Evolutionary conservation across 169 alveolate genomes (phyloP), one percentile per base, ranked within the genome.

Genomic region (Eimeria praecox): DNA sequence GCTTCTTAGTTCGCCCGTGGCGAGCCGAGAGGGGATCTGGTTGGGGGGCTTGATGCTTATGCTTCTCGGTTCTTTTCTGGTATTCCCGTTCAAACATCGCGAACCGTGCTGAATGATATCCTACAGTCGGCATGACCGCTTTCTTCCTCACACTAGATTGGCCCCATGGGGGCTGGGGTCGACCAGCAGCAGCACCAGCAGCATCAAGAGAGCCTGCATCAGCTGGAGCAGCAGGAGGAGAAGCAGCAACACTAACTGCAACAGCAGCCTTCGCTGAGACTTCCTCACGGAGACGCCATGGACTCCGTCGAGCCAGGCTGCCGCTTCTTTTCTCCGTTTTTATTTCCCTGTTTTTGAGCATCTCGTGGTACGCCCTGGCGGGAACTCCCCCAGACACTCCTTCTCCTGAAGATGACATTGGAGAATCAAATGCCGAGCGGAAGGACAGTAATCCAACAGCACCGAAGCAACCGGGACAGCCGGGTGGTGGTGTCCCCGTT

Each of bases 401-500:
- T 77, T 77, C 87, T 77, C 44, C 87, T 8, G 87, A 77, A 22
- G 87, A 77, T 40, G 87, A 77, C 18, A 77, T 59, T 77, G 10
- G 10, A 33, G 87, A 77, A 20, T 20, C 87, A 44, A 77, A 40
- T 44, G 87, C 38, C 8, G 87, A 40, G 16, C 16, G 64, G 59
- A 77, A 16, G 24, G 9, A 18, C 62, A 77, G 44, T 24, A 24
- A 77, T 24, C 62, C 87, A 27, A 27, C 27, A 33, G 64, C 87
- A n/a, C 87, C 87, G n/a, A 77, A 40, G 27, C 87, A 77, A 77
- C 87, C 87, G 40, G 64, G 64, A 22, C 87, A 77, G 62, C 87
- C 62, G 0, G 87, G 87, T 42, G 69, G 90, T 82, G 92, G 92
- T 35, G 92, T 85, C 24, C 92, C 92, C 14, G 92, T 85, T 46